phyloP scores from a whole-genome alignment of 768 basidiomycete species.

The Rhodotorula toruloides region DNA sequence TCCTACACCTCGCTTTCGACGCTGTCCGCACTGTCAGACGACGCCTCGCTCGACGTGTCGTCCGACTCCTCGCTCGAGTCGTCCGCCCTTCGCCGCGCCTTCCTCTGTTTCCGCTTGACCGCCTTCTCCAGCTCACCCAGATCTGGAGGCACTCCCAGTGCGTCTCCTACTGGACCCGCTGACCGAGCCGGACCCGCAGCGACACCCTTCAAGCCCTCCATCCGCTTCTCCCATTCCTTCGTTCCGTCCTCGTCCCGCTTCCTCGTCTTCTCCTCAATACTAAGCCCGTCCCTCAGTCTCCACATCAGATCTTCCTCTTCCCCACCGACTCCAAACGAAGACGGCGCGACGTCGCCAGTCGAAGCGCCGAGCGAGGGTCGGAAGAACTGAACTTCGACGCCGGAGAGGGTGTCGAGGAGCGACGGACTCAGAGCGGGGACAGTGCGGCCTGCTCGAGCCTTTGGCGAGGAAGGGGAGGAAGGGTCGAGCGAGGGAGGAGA shows the following conservation, averaged over 20 bases:
- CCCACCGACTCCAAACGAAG: background rate
- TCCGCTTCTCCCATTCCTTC: conserved; percentile 1
- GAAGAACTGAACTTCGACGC: conserved; percentile 16
- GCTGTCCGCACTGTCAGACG: no score
- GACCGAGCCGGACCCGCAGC: no score
- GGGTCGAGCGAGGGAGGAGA: no score
- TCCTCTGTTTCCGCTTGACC: no score
- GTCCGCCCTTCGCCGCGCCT: no score
- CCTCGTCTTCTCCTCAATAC: background rate
- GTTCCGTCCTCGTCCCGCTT: background rate
- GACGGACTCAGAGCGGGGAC: background rate
- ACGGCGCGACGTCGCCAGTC: background rate
- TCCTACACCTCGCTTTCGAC: no score
- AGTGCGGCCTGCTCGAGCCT: background rate
- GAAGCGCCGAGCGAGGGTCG: conserved; percentile 1
- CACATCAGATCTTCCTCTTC: conserved; percentile 6
- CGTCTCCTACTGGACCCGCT: no score
- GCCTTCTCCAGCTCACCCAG: background rate
- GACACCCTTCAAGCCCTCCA: background rate
- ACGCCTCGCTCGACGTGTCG: no score
- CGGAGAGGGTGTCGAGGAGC: conserved; percentile 8
- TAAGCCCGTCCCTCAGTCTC: background rate
- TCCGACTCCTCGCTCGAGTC: no score
- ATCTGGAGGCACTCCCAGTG: background rate
- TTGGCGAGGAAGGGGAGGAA: background rate